A percentile compares a stretch with the other conserved stretches of the same genome.
These are phyloP conservation scores for Lenwebbia sp. DNA, from an alignment of 345 rosid genomes.

Conservation along the genomic window DNA sequence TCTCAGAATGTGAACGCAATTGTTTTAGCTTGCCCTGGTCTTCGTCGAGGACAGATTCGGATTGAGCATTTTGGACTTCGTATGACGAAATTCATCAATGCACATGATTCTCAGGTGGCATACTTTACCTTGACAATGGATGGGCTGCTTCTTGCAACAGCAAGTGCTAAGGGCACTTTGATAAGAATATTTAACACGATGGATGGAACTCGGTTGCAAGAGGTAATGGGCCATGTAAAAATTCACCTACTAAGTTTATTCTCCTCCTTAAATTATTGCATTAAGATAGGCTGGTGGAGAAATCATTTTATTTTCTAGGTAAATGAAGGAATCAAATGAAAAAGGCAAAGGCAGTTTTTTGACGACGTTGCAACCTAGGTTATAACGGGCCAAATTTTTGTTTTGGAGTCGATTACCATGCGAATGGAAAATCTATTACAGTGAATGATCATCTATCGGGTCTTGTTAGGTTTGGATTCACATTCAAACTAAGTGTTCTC, in stretches of 20 bases:
- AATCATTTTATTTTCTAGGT: neutral
- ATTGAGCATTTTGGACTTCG: conserved; percentile 78
- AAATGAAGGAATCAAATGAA: neutral
- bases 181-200: conserved; percentile 85
- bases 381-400: neutral
- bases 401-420: neutral
- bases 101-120: conserved; percentile 73
- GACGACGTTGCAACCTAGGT: neutral
- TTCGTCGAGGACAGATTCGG: conserved; percentile 71
- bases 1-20: conserved; percentile 65
- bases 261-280: neutral
- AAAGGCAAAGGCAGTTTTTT: neutral
- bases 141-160: conserved; percentile 88
- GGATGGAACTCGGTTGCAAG: conserved; percentile 86
- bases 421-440: neutral
- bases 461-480: neutral
- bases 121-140: conserved; percentile 80
- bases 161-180: conserved; percentile 83
- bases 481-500: neutral
- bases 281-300: neutral
- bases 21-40: conserved; percentile 86
- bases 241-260: neutral
- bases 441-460: neutral
- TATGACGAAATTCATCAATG: conserved; percentile 54
- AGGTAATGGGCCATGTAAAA: conserved; percentile 27